Evolutionary conservation across 164 flowering plant species (phyloP).

Genomic region (Brasenia schreberi): DNA sequence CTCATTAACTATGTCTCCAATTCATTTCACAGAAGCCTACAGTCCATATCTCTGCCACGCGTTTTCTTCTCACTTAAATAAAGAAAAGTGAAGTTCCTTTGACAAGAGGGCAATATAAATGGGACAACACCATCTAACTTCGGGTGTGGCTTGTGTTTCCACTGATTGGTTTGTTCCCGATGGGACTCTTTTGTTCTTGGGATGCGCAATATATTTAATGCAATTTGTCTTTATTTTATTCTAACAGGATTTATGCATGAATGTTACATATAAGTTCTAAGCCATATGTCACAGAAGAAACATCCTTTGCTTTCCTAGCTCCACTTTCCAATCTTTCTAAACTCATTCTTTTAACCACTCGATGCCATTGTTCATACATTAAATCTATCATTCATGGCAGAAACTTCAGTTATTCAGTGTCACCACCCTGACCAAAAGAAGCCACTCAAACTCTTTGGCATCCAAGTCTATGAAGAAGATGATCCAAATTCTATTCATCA

Average conservation of each 20-base stretch:
- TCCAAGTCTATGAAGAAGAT: slow-evolving; percentile 28
- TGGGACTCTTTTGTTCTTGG: neutral
- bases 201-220: neutral
- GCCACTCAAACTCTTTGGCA: slow-evolving; percentile 36
- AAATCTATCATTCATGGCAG: neutral
- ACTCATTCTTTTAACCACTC: neutral
- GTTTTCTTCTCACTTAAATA: no score
- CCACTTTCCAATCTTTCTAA: neutral
- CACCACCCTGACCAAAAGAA: neutral
- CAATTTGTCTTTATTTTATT: neutral
- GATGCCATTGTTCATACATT: neutral
- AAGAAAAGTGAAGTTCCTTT: neutral
- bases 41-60: no score
- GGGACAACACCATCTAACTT: neutral
- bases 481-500: slow-evolving; percentile 6
- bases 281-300: no score
- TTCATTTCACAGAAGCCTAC: no score
- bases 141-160: neutral
- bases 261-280: no score
- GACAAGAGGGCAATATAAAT: neutral
- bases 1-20: no score
- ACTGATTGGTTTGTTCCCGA: neutral
- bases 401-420: slow-evolving; percentile 1
- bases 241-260: no score
- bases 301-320: neutral